phyloP scores from a whole-genome alignment of 129 eudicot genomes.

The Smallanthus sonchifolius region DNA sequence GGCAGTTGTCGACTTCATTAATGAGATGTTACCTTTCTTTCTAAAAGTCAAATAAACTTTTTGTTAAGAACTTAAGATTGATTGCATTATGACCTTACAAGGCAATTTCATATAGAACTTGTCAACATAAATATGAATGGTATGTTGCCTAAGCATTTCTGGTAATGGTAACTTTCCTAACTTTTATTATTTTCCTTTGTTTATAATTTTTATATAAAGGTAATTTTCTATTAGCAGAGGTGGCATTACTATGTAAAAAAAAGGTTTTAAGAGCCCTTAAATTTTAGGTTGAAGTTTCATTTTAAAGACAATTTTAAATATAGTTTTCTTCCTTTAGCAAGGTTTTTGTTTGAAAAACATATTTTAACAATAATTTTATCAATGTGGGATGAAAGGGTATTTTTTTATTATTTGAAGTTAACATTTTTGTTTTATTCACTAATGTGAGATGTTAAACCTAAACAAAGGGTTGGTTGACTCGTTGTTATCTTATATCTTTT shows the following conservation, averaged over 20 bases:
- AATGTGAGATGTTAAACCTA: too few species aligned
- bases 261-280: too few species aligned
- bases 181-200: background rate
- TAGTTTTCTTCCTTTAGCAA: too few species aligned
- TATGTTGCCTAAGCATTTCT: constrained; percentile 25
- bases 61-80: background rate
- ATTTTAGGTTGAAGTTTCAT: too few species aligned
- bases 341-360: too few species aligned
- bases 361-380: too few species aligned
- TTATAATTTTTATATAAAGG: background rate
- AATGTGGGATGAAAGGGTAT: too few species aligned
- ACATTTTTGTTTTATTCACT: too few species aligned
- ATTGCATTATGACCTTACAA: constrained; percentile 28
- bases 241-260: background rate
- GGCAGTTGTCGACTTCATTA: background rate
- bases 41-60: background rate
- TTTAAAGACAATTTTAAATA: too few species aligned
- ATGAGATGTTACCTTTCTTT: background rate
- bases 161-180: constrained; percentile 16
- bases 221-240: background rate
- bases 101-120: constrained; percentile 10
- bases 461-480: too few species aligned
- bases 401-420: too few species aligned
- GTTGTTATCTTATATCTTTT: too few species aligned
- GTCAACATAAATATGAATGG: background rate